A percentile compares a stretch with the other conserved stretches of the same genome.
Conservation (phyloP, 1,139 yeast species). For the Oligophagozyma castellii region DNA sequence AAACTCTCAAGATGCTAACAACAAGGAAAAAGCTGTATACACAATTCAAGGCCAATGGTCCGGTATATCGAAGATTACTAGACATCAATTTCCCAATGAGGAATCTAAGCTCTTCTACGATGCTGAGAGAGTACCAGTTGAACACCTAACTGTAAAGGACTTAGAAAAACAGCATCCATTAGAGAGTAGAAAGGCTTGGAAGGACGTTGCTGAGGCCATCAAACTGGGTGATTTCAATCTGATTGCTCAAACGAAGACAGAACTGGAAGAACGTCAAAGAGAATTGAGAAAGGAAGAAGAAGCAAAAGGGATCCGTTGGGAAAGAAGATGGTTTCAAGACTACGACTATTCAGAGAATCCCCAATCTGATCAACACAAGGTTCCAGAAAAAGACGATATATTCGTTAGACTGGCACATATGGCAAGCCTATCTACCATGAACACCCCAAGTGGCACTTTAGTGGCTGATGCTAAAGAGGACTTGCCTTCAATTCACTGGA, state of each 20-base stretch:
- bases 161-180: slow-evolving; percentile 58
- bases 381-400: slow-evolving; percentile 27
- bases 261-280: slow-evolving; percentile 73
- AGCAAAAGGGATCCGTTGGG: slow-evolving; percentile 51
- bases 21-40: slow-evolving; percentile 50
- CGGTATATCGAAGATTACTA: slow-evolving; percentile 40
- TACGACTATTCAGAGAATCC: slow-evolving; percentile 28
- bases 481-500: slow-evolving; percentile 51
- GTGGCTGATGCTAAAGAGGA: slow-evolving; percentile 33
- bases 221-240: slow-evolving; percentile 56
- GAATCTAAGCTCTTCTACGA: slow-evolving; percentile 43
- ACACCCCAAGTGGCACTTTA: slow-evolving; percentile 55
- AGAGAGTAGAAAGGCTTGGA: slow-evolving; percentile 81
- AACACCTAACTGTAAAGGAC: slow-evolving; percentile 59
- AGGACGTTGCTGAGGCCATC: slow-evolving; percentile 77
- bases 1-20: slow-evolving; percentile 34
- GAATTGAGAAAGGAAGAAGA: slow-evolving; percentile 61
- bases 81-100: slow-evolving; percentile 19
- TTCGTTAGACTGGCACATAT: slow-evolving; percentile 39
- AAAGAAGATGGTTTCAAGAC: slow-evolving; percentile 63
- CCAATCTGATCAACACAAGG: neutral
- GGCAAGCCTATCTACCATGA: slow-evolving; percentile 44
- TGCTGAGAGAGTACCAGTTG: slow-evolving; percentile 39
- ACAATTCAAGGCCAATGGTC: slow-evolving; percentile 91
- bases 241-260: slow-evolving; percentile 60